A percentile compares a stretch with the other conserved stretches of the same genome.
Evolutionary conservation across 179 eudicot species (phyloP).

Genomic region (Actinidia chinensis): DNA sequence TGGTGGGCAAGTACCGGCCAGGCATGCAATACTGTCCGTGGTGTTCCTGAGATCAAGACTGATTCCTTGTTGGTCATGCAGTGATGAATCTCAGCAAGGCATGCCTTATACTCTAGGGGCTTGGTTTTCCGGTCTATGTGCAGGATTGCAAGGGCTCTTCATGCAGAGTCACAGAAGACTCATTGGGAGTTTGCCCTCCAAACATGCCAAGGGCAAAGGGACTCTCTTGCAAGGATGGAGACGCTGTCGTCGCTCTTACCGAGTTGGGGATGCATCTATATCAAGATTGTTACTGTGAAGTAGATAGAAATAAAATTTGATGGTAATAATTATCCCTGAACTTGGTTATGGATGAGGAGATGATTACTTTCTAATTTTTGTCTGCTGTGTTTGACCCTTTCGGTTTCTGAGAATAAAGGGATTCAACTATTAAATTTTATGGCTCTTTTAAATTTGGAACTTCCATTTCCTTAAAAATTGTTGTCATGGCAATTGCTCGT

Average conservation of each 20-base stretch:
- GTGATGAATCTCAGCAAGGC: conserved; percentile 47
- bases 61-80: conserved; percentile 41
- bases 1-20: conserved; percentile 46
- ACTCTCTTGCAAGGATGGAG: conserved; percentile 44
- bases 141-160: conserved; percentile 37
- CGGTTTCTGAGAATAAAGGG: not conserved
- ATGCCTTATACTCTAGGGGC: conserved; percentile 38
- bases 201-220: conserved; percentile 40
- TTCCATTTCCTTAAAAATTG: conserved; percentile 9
- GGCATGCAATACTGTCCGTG: conserved; percentile 39
- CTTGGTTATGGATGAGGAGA: not conserved
- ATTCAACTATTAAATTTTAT: not conserved
- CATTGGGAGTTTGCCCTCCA: conserved; percentile 39
- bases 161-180: conserved; percentile 45
- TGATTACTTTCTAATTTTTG: not conserved
- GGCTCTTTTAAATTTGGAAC: not conserved
- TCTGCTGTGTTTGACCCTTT: not conserved
- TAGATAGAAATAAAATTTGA: conserved; percentile 14
- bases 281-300: conserved; percentile 44
- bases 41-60: conserved; percentile 43
- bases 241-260: conserved; percentile 43
- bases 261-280: conserved; percentile 40
- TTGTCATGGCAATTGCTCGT: not conserved
- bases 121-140: conserved; percentile 39
- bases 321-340: not conserved